These are phyloP conservation scores for Penicillium sp. DNA, from an alignment of 2,329 filamentous ascomycete genomes.

Conservation along the genomic window DNA sequence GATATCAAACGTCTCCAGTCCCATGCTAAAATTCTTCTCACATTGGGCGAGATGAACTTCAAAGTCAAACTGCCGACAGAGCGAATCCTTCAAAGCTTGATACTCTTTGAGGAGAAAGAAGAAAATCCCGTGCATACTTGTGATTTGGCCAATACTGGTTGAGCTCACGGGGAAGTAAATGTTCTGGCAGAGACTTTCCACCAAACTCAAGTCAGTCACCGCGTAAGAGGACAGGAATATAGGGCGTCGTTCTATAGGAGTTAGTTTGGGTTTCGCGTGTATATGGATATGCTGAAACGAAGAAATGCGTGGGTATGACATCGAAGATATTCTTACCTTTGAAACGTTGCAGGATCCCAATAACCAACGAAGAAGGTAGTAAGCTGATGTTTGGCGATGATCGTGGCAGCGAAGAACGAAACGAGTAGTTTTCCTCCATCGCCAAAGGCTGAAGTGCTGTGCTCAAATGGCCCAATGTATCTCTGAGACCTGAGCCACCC, in stretches of 20 bases:
- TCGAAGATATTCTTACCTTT: constrained; percentile 1
- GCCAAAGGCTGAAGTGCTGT: background rate
- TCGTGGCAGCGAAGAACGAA: constrained; percentile 11
- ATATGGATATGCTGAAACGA: background rate
- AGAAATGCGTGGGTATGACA: background rate
- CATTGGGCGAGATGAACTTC: constrained; percentile 7
- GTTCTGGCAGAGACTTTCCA: constrained; percentile 22
- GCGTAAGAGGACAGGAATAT: constrained; percentile 21
- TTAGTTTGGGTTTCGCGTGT: background rate
- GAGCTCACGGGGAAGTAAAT: constrained; percentile 23
- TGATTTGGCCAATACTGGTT: constrained; percentile 13
- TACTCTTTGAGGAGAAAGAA: constrained; percentile 23
- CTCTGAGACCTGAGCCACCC: constrained; percentile 1
- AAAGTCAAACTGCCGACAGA: constrained; percentile 18
- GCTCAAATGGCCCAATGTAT: constrained; percentile 5
- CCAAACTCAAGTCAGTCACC: constrained; percentile 15
- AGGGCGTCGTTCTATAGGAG: constrained; percentile 11
- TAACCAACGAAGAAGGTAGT: constrained; percentile 6
- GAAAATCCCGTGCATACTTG: constrained; percentile 20
- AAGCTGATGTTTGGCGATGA: background rate
- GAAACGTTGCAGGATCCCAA: constrained; percentile 5
- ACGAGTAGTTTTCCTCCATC: background rate
- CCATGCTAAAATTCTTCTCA: constrained; percentile 17
- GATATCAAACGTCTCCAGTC: constrained; percentile 26
- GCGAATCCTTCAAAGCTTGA: constrained; percentile 7